These are phyloP conservation scores for Galerina marginata DNA, from an alignment of 768 basidiomycete genomes.

Conservation along the genomic window DNA sequence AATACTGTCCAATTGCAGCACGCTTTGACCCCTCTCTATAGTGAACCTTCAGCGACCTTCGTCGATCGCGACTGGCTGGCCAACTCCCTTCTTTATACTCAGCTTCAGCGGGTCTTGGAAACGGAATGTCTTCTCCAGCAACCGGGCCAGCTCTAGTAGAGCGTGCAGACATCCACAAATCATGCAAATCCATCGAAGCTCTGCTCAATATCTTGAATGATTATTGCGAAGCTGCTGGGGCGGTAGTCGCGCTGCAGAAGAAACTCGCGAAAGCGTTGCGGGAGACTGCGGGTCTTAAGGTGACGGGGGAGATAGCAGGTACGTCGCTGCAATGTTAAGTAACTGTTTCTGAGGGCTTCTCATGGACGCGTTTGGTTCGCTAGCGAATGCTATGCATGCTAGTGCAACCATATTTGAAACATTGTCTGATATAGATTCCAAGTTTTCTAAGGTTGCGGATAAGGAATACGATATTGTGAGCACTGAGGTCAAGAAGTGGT, in stretches of 20 bases:
- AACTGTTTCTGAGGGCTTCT: conserved; percentile 2
- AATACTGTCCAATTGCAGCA: conserved; percentile 9
- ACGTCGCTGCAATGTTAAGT: conserved; percentile 23
- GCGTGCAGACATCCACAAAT: conserved; percentile 77
- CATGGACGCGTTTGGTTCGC: conserved; percentile 11
- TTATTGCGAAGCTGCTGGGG: conserved; percentile 73
- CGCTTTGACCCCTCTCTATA: conserved; percentile 12
- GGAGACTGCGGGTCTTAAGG: conserved; percentile 66
- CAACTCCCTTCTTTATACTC: background rate
- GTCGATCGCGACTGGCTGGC: conserved; percentile 7
- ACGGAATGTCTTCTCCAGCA: conserved; percentile 5
- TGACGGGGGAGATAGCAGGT: conserved; percentile 70
- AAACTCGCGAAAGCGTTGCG: conserved; percentile 73
- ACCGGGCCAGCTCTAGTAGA: conserved; percentile 48
- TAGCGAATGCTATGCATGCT: conserved; percentile 72
- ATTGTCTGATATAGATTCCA: conserved; percentile 71
- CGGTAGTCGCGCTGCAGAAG: conserved; percentile 71
- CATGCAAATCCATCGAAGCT: conserved; percentile 76
- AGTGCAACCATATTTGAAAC: conserved; percentile 72
- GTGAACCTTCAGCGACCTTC: background rate
- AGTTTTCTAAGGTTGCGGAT: conserved; percentile 76
- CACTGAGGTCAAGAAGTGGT: conserved; percentile 81
- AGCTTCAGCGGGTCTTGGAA: background rate
- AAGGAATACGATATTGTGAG: conserved; percentile 73
- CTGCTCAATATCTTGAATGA: conserved; percentile 71